A percentile compares a stretch with the other conserved stretches of the same genome.
Evolutionary conservation across 352 stramenopile genomes (phyloP).

Genomic region (Phytophthora cajani): DNA sequence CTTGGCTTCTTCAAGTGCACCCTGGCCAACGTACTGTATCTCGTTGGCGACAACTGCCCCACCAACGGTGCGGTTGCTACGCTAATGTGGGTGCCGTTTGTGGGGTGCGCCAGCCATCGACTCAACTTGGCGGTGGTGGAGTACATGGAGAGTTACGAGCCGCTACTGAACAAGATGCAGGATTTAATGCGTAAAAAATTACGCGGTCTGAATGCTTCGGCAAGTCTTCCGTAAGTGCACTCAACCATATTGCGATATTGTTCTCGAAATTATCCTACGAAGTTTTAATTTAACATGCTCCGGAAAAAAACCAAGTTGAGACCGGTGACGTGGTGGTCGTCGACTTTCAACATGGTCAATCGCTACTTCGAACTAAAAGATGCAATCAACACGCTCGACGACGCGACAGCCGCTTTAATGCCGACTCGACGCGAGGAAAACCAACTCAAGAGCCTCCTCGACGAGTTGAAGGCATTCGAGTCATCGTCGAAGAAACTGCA

Average conservation of each 20-base stretch:
- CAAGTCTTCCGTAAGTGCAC: constrained; percentile 1
- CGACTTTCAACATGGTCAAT: constrained; percentile 11
- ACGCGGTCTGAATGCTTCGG: neutral
- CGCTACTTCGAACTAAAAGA: constrained; percentile 9
- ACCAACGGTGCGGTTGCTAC: neutral
- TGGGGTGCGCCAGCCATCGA: constrained; percentile 1
- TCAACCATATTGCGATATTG: neutral
- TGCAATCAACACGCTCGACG: constrained; percentile 1
- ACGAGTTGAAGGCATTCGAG: neutral
- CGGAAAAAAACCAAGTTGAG: constrained; percentile 8
- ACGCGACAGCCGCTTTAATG: neutral
- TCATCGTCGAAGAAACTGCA: neutral
- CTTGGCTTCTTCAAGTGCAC: neutral
- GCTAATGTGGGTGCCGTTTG: neutral
- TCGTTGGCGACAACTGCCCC: neutral
- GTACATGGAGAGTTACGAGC: neutral
- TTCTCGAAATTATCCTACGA: too few species aligned
- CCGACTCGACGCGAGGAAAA: constrained; percentile 7
- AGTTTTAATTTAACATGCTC: constrained; percentile 5
- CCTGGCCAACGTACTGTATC: neutral
- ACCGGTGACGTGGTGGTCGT: constrained; percentile 1
- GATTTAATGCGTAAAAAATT: constrained; percentile 9
- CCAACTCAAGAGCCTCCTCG: neutral
- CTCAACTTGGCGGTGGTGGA: neutral
- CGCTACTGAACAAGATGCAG: neutral